Percentiles rank a stretch among this genome's conserved stretches.
Evolutionary conservation across 768 basidiomycete genomes (phyloP).

Genomic region (Boletus coccyginus): DNA sequence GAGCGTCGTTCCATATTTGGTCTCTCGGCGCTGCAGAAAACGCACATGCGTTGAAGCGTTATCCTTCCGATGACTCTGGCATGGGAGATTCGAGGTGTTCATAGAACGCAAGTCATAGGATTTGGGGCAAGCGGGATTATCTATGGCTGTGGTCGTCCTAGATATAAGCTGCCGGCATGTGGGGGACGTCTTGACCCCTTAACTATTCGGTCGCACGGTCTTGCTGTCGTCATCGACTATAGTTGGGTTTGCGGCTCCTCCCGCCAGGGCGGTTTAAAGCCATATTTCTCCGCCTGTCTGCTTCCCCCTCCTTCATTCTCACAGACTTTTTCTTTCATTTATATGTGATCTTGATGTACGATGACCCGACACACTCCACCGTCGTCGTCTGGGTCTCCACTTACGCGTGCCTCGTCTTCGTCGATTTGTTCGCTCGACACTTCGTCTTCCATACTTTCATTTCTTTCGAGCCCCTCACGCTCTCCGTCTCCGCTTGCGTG

Average conservation of each 20-base stretch:
- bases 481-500: not conserved
- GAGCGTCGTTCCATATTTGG: not conserved
- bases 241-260: not conserved
- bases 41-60: not conserved
- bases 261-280: not conserved
- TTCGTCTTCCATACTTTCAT: slow-evolving; percentile 4
- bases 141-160: not conserved
- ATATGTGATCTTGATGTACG: not conserved
- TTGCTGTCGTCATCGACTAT: not conserved
- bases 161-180: not conserved
- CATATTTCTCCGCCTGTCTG: not conserved
- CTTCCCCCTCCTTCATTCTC: not conserved
- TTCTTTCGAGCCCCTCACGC: not conserved
- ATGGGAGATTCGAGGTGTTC: not conserved
- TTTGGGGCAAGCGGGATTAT: not conserved
- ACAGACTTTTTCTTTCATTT: not conserved
- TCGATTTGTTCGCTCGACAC: slow-evolving; percentile 1
- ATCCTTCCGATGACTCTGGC: not conserved
- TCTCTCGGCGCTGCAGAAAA: not conserved
- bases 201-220: not conserved
- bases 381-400: not conserved
- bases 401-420: not conserved
- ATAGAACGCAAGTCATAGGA: not conserved
- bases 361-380: slow-evolving; percentile 5
- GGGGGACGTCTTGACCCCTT: not conserved